Evolutionary conservation across 2,329 filamentous ascomycete genomes (phyloP), one percentile per base, ranked within the genome.

Genomic region (Sclerotinia sclerotiorum): DNA sequence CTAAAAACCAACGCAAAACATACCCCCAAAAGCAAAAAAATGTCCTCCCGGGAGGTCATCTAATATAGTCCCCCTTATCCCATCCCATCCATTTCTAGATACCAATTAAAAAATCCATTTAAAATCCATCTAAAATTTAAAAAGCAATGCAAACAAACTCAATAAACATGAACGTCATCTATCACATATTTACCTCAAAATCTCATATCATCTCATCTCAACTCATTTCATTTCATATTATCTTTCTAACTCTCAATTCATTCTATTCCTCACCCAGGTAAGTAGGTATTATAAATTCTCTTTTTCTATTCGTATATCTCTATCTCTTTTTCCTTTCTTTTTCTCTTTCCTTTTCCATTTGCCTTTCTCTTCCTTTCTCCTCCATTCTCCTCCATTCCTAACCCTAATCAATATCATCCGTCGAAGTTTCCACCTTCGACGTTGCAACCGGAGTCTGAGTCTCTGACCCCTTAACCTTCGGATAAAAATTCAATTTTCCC

Each of bases 401-500:
- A 4, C 27, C 32, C 69, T 72, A 78, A 68, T 78, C 76, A 19
- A 78, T 21, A 71, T 78, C 76, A 57, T 72, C 74, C 15, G 70
- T 70, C 10, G 72, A 71, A 19, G 48, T 67, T 39, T 51, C 11
- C 42, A 52, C 65, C 17, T 17, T 35, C 5, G 57, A 11, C n/a
- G 48, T 17, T 27, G 61, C 24, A 39, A 76, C 75, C 52, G 69
- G 65, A 19, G 68, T 52, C 39, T 68, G 69, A 24, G 57, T 5
- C 1, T 67, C 65, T 6, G 69, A 73, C 6, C 67, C 54, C 21
- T 54, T 65, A 5, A 54, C 62, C 65, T 70, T 70, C 11, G 84
- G 84, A 75, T 96, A 95, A 79, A 92, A 94, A 48, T 91, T 82
- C 55, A 94, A 80, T 76, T 84, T 84, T 1, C 93, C 94, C 15